Base-by-base conservation (phyloP, 2,329 filamentous ascomycete species). In the Pseudogymnoascus sp. region DNA sequence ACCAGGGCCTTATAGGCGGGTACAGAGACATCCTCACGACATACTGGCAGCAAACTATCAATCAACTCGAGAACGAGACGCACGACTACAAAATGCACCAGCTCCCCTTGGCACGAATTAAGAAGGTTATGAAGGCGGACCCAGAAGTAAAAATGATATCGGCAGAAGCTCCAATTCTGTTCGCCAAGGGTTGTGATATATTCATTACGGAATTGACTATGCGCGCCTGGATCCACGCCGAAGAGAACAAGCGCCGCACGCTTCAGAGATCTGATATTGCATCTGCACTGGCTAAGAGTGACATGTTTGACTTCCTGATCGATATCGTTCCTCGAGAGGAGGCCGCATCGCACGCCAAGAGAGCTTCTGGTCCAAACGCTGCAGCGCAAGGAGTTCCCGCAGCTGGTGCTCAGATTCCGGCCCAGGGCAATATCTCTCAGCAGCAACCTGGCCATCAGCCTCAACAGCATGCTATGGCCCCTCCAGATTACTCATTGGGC, bases 91-190 rank as follows among this genome's bases (percentile, higher is more conserved):
- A 99, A 78, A 84, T 97, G 62, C 94, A 99, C 75, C 94, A 97
- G 75, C 82, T 99, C 39, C 94, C 94, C 1, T 82, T 99, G 41
- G 94, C 94, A n/a, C 89, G 94, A 61, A 99, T 99, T 79, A 99
- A 99, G 81, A 99, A 99, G 76, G 94, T 99, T 68, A 99, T 99
- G 94, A 99, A 99, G 78, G 94, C 94, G 0, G 94, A 99, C 69
- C 94, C 94, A 0, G 94, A 99, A 71, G 94, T 99, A 58, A 99
- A 99, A 80, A 99, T 99, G 94, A 99, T 99, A 66, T 97, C 92
- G 3, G 94, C 94, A 7, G 94, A 99, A 77, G 94, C 94, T 1
- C 94, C 94, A 1, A 99, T 99, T 69, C 81, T 99, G 12, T 99
- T 99, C 71, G 94, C 94, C 60, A 99, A 99, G 77, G 94, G 93